These are phyloP conservation scores for Diaporthe citriasiana DNA, from an alignment of 2,329 filamentous ascomycete species.

Conservation along the genomic window DNA sequence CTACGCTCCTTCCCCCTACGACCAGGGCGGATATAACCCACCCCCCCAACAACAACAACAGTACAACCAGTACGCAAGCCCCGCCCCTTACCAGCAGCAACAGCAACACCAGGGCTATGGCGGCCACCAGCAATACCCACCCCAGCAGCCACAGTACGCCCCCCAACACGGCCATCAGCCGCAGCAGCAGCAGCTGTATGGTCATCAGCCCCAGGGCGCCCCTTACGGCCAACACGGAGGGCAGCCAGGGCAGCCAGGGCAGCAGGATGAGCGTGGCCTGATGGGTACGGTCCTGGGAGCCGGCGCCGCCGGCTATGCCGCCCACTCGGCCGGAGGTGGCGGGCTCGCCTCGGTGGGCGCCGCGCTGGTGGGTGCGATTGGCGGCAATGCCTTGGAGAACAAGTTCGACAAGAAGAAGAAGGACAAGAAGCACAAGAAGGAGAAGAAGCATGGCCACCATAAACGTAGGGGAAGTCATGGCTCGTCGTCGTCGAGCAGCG, in stretches of 20 bases:
- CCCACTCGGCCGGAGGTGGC: constrained; percentile 67
- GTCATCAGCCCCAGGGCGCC: not conserved
- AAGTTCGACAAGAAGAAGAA: constrained; percentile 60
- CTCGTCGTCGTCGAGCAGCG: constrained; percentile 33
- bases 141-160: constrained; percentile 44
- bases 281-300: constrained; percentile 67
- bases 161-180: constrained; percentile 29
- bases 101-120: constrained; percentile 38
- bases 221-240: constrained; percentile 43
- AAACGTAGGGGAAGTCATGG: constrained; percentile 37
- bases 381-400: constrained; percentile 66
- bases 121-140: constrained; percentile 47
- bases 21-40: constrained; percentile 47
- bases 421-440: constrained; percentile 39
- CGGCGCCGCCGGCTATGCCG: constrained; percentile 67
- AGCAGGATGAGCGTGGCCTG: constrained; percentile 66
- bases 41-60: constrained; percentile 46
- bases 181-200: not conserved
- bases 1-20: constrained; percentile 44
- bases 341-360: constrained; percentile 65
- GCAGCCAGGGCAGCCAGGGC: constrained; percentile 42
- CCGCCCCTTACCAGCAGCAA: constrained; percentile 42
- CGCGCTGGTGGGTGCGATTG: constrained; percentile 66
- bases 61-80: constrained; percentile 42
- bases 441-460: constrained; percentile 30